Conservation (phyloP, 2,329 filamentous ascomycete species). For the Nannizziopsis barbatae region DNA sequence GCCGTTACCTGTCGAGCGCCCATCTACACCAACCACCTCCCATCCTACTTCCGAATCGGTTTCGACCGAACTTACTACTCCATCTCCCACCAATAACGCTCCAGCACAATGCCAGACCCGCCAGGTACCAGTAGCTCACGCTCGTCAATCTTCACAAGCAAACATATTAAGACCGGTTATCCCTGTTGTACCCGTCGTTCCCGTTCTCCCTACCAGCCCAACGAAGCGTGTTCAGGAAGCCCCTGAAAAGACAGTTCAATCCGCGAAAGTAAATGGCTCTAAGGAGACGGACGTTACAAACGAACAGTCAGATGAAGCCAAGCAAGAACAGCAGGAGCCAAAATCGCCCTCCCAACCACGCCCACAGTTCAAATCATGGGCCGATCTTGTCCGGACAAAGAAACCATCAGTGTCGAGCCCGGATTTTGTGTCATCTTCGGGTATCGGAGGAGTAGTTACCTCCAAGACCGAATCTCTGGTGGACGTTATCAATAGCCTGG, state of each 20-base stretch:
- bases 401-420: constrained; percentile 26
- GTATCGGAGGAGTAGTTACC: constrained; percentile 30
- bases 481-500: constrained; percentile 65
- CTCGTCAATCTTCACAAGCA: constrained; percentile 25
- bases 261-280: constrained; percentile 1
- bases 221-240: constrained; percentile 21
- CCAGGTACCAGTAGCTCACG: constrained; percentile 15
- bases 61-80: constrained; percentile 45
- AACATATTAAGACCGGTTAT: constrained; percentile 35
- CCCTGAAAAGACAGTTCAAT: constrained; percentile 8
- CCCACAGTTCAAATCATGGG: constrained; percentile 55
- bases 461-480: constrained; percentile 54
- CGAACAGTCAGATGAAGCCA: constrained; percentile 11
- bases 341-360: constrained; percentile 25
- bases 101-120: constrained; percentile 12
- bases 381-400: constrained; percentile 52
- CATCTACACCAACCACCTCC: constrained; percentile 48
- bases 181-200: constrained; percentile 38
- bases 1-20: constrained; percentile 16
- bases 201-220: constrained; percentile 25
- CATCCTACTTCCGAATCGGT: constrained; percentile 47
- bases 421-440: constrained; percentile 18
- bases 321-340: constrained; percentile 10
- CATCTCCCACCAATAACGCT: constrained; percentile 41
- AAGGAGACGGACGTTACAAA: neutral